These are phyloP conservation scores for Dicorynia guianensis DNA, from an alignment of 306 rosid genomes.

Conservation along the genomic window DNA sequence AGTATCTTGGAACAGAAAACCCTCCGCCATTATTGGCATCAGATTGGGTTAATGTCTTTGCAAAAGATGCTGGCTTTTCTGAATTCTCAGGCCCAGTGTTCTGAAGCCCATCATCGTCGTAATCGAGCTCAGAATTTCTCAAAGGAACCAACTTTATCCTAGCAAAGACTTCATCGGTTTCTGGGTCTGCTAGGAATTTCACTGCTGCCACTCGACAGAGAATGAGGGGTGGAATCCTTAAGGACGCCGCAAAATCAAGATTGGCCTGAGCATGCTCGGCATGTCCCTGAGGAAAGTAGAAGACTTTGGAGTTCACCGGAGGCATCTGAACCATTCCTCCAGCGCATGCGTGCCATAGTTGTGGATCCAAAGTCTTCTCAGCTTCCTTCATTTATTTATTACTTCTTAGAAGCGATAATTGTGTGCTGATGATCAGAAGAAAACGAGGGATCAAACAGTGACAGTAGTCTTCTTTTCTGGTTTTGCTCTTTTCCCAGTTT, in stretches of 20 bases:
- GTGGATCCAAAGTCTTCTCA: slow-evolving; percentile 82
- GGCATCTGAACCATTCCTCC: slow-evolving; percentile 97
- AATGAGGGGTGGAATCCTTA: slow-evolving; percentile 65
- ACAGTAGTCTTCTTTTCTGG: not conserved
- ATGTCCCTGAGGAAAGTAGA: slow-evolving; percentile 95
- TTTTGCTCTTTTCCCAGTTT: slow-evolving; percentile 12
- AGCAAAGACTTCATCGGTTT: slow-evolving; percentile 82
- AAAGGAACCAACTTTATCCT: slow-evolving; percentile 62
- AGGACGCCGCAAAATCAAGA: slow-evolving; percentile 57
- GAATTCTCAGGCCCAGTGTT: slow-evolving; percentile 48
- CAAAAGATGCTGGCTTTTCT: slow-evolving; percentile 88
- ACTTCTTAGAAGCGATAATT: slow-evolving; percentile 27
- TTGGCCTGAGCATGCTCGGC: slow-evolving; percentile 86
- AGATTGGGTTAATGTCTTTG: slow-evolving; percentile 90
- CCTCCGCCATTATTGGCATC: slow-evolving; percentile 99
- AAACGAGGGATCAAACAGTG: slow-evolving; percentile 38
- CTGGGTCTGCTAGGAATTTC: slow-evolving; percentile 83
- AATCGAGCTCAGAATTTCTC: slow-evolving; percentile 45
- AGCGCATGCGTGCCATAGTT: slow-evolving; percentile 97
- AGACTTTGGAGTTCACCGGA: slow-evolving; percentile 70
- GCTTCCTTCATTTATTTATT: slow-evolving; percentile 69
- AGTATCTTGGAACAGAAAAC: slow-evolving; percentile 91
- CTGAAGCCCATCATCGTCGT: slow-evolving; percentile 37
- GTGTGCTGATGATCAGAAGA: not conserved
- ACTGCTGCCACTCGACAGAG: slow-evolving; percentile 67